phyloP scores from a whole-genome alignment of 768 basidiomycete genomes.

The Leucosporidium scottii region DNA sequence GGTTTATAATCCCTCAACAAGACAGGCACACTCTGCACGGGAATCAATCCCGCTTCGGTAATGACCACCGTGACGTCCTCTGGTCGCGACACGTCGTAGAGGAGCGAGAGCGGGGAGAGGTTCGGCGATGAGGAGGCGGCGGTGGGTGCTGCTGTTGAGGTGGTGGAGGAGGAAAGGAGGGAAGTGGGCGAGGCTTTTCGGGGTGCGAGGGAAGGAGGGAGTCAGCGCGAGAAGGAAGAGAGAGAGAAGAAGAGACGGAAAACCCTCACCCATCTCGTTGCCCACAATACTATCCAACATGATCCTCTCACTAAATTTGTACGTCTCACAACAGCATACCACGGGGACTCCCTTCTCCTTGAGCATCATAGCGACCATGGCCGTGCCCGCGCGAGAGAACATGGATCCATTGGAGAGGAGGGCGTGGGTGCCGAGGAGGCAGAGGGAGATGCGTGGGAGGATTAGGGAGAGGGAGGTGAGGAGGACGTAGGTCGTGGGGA shows the following conservation, averaged over 20 bases:
- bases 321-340: conserved; percentile 95
- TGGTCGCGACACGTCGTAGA: conserved; percentile 92
- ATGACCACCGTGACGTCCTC: conserved; percentile 89
- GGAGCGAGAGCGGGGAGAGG: conserved; percentile 71
- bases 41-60: conserved; percentile 83
- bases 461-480: conserved; percentile 73
- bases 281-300: conserved; percentile 89
- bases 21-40: conserved; percentile 36
- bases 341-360: conserved; percentile 83
- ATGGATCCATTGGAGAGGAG: conserved; percentile 91
- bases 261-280: conserved; percentile 76
- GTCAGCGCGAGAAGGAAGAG: conserved; percentile 21
- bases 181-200: conserved; percentile 42
- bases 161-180: conserved; percentile 28
- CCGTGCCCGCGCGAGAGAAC: conserved; percentile 88
- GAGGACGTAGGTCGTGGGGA: conserved; percentile 87
- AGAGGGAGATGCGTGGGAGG: conserved; percentile 71
- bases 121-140: conserved; percentile 42
- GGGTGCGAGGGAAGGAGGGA: conserved; percentile 10
- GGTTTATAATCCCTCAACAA: conserved; percentile 37
- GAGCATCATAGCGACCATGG: conserved; percentile 92
- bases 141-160: conserved; percentile 40
- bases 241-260: conserved; percentile 31
- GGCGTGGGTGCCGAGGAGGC: conserved; percentile 88
- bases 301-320: conserved; percentile 91